Evolutionary conservation across 1,139 yeast species (phyloP).

Genomic region (Pichia sp.): DNA sequence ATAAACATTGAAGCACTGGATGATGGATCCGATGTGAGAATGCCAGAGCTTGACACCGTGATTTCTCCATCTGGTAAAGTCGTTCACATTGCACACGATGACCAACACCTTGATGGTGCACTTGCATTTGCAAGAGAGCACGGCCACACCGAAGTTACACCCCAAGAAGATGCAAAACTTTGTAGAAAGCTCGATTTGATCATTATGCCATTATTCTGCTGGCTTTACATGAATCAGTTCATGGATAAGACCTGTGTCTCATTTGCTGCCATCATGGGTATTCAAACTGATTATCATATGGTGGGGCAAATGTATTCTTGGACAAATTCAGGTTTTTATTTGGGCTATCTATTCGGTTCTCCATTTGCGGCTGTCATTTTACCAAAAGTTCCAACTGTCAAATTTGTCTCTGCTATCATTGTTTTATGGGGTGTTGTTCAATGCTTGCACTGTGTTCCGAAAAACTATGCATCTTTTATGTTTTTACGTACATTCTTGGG

Average conservation of each 20-base stretch:
- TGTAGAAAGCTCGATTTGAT: constrained; percentile 43
- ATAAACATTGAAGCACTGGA: too few relatives aligned
- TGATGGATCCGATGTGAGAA: too few relatives aligned
- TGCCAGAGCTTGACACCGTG: constrained; percentile 19
- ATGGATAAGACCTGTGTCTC: constrained; percentile 57
- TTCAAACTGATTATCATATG: constrained; percentile 39
- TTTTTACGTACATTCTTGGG: constrained; percentile 40
- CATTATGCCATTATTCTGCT: constrained; percentile 46
- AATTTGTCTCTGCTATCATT: constrained; percentile 30
- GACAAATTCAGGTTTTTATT: constrained; percentile 48
- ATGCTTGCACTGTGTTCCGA: constrained; percentile 34
- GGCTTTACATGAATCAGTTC: constrained; percentile 48
- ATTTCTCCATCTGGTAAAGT: constrained; percentile 30
- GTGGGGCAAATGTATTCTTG: constrained; percentile 43
- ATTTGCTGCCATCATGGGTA: constrained; percentile 53
- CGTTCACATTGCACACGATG: constrained; percentile 27
- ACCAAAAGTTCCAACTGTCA: constrained; percentile 37
- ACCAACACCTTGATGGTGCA: constrained; percentile 15
- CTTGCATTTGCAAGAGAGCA: constrained; percentile 19
- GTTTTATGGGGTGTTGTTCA: constrained; percentile 40
- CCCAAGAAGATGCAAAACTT: constrained; percentile 23
- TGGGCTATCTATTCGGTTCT: constrained; percentile 43
- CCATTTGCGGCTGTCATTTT: constrained; percentile 36
- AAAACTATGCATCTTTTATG: constrained; percentile 32
- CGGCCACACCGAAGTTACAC: constrained; percentile 23